phyloP scores from a whole-genome alignment of 1,139 yeast species.

The Zygosaccharomyces pseudobailii region DNA sequence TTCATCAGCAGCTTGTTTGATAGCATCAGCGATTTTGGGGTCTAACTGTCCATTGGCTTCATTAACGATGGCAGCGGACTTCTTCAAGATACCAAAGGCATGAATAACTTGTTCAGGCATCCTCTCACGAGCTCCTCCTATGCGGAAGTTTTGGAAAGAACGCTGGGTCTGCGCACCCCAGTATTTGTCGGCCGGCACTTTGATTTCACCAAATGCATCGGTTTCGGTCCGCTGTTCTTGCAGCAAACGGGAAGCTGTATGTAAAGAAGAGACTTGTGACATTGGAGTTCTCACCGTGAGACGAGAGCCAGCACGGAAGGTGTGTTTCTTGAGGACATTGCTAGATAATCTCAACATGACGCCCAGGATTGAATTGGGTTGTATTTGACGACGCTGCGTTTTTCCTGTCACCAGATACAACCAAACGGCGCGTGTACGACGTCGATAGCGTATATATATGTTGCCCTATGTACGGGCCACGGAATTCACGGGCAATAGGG shows the following conservation, averaged over 20 bases:
- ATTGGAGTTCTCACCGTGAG: constrained; percentile 2
- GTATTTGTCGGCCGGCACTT: constrained; percentile 78
- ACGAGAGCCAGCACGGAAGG: constrained; percentile 1
- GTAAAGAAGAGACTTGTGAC: constrained; percentile 1
- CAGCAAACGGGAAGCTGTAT: constrained; percentile 1
- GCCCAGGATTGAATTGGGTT: neutral
- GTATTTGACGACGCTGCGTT: neutral
- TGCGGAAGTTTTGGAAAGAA: constrained; percentile 87
- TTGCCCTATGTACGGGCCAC: neutral
- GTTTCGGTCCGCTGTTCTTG: constrained; percentile 62
- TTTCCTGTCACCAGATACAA: neutral
- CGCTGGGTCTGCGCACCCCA: constrained; percentile 99
- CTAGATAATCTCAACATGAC: constrained; percentile 4
- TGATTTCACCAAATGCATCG: constrained; percentile 95
- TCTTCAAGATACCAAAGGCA: constrained; percentile 91
- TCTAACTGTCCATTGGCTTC: constrained; percentile 76
- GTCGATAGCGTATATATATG: neutral
- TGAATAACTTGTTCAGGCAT: constrained; percentile 88
- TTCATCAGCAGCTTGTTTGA: constrained; percentile 91
- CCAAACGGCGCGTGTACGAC: neutral
- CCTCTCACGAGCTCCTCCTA: constrained; percentile 86
- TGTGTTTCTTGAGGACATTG: constrained; percentile 1
- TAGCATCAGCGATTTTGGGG: constrained; percentile 76
- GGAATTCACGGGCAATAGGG: neutral
- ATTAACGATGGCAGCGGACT: constrained; percentile 92